Evolutionary conservation across 352 stramenopile species (phyloP).

Genomic region (Phytophthora macrochlamydospora): DNA sequence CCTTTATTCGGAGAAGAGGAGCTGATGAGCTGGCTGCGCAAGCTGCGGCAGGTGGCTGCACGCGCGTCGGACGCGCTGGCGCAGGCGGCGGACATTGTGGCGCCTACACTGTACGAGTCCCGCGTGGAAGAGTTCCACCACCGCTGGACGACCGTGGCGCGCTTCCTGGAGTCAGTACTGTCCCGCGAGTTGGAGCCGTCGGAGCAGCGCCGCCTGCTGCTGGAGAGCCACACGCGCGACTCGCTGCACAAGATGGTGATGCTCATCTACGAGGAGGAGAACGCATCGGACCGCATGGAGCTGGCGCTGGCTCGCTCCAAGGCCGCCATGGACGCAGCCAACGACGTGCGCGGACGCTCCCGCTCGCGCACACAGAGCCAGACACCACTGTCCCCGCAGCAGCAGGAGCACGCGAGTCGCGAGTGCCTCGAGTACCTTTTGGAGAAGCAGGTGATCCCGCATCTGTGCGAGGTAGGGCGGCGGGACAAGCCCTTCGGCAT

Average conservation of each 20-base stretch:
- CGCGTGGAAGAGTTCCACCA: slow-evolving; percentile 87
- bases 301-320: slow-evolving; percentile 50
- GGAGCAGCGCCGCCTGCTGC: slow-evolving; percentile 77
- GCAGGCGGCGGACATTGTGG: slow-evolving; percentile 80
- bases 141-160: slow-evolving; percentile 77
- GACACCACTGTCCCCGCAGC: slow-evolving; percentile 21
- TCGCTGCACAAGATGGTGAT: slow-evolving; percentile 87
- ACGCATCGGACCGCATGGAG: slow-evolving; percentile 71
- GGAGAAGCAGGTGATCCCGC: slow-evolving; percentile 82
- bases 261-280: slow-evolving; percentile 87
- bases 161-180: slow-evolving; percentile 78
- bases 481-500: slow-evolving; percentile 78
- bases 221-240: slow-evolving; percentile 83
- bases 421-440: slow-evolving; percentile 87
- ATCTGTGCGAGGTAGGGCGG: slow-evolving; percentile 75
- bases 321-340: slow-evolving; percentile 23
- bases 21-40: slow-evolving; percentile 73
- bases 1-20: not conserved
- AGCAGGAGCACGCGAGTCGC: slow-evolving; percentile 43
- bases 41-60: slow-evolving; percentile 76
- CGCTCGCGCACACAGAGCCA: slow-evolving; percentile 26
- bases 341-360: slow-evolving; percentile 15
- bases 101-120: slow-evolving; percentile 84
- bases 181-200: slow-evolving; percentile 63
- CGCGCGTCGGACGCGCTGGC: slow-evolving; percentile 73